Base-by-base conservation (phyloP, 2,329 filamentous ascomycete genomes). In the Pseudogymnoascus sp. region DNA sequence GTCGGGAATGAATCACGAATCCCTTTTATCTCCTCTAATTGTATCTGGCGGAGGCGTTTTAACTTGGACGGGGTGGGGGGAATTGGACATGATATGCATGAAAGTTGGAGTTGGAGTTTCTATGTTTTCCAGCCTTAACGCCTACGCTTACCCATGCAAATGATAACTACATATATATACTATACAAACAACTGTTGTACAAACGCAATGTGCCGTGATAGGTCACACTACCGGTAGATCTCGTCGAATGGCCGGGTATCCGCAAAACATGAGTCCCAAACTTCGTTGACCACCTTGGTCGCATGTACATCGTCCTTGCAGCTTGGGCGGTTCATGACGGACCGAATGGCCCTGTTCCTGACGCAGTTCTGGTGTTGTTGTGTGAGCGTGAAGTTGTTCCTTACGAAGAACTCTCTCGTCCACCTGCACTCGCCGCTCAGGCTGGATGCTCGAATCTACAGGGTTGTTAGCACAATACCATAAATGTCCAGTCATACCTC, bases 171-270 rank as follows among this genome's bases (percentile, higher is more conserved):
- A 60, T 38, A 60, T 60, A 38, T 60, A 60, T 60, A 60, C 58
- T 38, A 60, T 38, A 60, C 33, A 41, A 38, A 60, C 58, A 60
- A 25, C 22, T 60, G 35, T 41, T 38, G 38, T 60, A 55, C 49
- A 55, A 55, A 33, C 8, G 28, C 9, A 19, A 55, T 19, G n/a
- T 19, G 25, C 9, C 49, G 28, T 55, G 49, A 55, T 12, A 33
- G 2, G 9, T 6, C 28, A 60, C n/a, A 55, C 78, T 74, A 93
- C 74, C 91, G 87, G 75, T 96, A 99, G 61, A 99, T 92, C 74
- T 97, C 93, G 74, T 97, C 92, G 76, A 99, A 99, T 2, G 94
- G 94, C 71, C 94, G 82, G 3, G 93, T 97, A 76, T 99, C 94
- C 60, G 84, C 80, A 74, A 96, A 99, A 75, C 94, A 99, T 70